Conservation (phyloP, 306 rosid genomes). For the Coriaria nepalensis region DNA sequence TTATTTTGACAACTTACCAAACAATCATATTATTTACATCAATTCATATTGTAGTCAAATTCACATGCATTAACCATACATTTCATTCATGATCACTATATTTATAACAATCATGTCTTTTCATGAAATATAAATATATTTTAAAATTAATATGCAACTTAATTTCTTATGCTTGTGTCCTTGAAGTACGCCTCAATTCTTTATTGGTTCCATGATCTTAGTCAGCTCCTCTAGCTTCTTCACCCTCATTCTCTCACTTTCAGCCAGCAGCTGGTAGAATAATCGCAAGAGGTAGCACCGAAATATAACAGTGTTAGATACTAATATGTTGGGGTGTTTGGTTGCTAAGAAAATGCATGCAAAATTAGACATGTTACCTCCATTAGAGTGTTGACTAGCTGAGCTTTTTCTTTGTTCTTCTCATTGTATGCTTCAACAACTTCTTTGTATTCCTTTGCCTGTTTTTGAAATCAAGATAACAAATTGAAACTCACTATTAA, state of each 20-base stretch:
- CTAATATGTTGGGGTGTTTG: background rate
- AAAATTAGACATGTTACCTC: conserved; percentile 39
- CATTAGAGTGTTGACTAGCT: conserved; percentile 45
- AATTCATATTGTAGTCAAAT: too few species aligned
- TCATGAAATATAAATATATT: too few species aligned
- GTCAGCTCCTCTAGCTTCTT: conserved; percentile 71
- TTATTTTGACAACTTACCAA: too few species aligned
- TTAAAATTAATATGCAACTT: too few species aligned
- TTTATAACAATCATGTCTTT: too few species aligned
- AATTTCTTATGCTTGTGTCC: too few species aligned
- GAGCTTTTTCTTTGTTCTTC: conserved; percentile 68
- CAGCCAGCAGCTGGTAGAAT: conserved; percentile 42
- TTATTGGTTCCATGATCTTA: conserved; percentile 38
- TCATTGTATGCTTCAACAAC: conserved; percentile 52
- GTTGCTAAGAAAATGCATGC: background rate
- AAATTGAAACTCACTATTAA: background rate
- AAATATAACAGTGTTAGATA: background rate
- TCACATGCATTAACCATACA: too few species aligned
- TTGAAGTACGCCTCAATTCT: background rate
- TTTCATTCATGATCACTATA: too few species aligned
- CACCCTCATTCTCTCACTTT: conserved; percentile 74
- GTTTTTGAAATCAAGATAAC: background rate
- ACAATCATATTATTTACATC: too few species aligned
- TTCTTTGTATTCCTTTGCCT: conserved; percentile 89
- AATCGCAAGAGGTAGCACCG: background rate